A percentile compares a stretch with the other conserved stretches of the same genome.
Evolutionary conservation across 1,139 yeast species (phyloP).

Genomic region (Yamadazyma buinensis): DNA sequence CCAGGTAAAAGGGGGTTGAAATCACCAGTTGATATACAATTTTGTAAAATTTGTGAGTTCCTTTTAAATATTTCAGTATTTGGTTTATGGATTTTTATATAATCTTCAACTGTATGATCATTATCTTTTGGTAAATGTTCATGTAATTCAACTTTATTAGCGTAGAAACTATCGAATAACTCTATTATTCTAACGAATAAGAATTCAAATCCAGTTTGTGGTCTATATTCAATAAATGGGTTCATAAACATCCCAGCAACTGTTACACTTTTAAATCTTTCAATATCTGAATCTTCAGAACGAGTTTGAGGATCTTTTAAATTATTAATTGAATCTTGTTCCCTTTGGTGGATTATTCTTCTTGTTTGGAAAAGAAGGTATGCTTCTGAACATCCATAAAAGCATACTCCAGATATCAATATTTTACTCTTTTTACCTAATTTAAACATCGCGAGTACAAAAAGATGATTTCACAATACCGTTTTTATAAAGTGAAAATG

Average conservation of each 20-base stretch:
- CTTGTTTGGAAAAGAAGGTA: slow-evolving; percentile 57
- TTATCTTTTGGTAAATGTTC: slow-evolving; percentile 44
- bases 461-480: too few species aligned
- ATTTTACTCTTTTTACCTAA: slow-evolving; percentile 2
- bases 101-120: slow-evolving; percentile 40
- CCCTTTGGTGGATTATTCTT: slow-evolving; percentile 52
- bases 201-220: slow-evolving; percentile 87
- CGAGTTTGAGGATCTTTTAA: slow-evolving; percentile 1
- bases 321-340: slow-evolving; percentile 25
- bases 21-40: slow-evolving; percentile 21
- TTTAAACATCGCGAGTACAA: slow-evolving; percentile 2
- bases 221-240: slow-evolving; percentile 88
- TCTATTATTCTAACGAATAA: slow-evolving; percentile 68
- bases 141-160: slow-evolving; percentile 54
- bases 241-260: slow-evolving; percentile 82
- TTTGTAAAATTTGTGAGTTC: slow-evolving; percentile 28
- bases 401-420: slow-evolving; percentile 12
- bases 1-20: slow-evolving; percentile 13
- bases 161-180: slow-evolving; percentile 58
- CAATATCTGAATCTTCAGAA: background rate
- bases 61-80: slow-evolving; percentile 42
- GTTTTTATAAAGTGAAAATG: too few species aligned
- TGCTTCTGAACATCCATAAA: slow-evolving; percentile 67
- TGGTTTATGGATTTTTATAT: slow-evolving; percentile 60
- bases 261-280: slow-evolving; percentile 46